These are phyloP conservation scores for Aspergillus brasiliensis DNA, from an alignment of 2,329 filamentous ascomycete species.

Conservation along the genomic window DNA sequence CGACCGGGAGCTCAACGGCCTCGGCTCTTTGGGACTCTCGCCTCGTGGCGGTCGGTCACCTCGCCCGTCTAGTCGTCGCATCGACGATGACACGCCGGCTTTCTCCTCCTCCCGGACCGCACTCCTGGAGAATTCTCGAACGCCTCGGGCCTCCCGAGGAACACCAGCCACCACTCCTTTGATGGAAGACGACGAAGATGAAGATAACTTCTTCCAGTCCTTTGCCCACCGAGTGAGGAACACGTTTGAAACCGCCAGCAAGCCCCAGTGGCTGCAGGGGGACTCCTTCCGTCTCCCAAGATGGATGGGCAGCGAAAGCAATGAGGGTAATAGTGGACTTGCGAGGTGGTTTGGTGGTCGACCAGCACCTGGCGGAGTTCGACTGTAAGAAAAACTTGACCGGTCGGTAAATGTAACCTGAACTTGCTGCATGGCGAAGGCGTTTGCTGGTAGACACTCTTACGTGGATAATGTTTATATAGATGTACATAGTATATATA, in stretches of 20 bases:
- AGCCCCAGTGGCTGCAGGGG: conserved; percentile 80
- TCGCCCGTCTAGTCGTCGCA: conserved; percentile 29
- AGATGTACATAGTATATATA: conserved; percentile 1
- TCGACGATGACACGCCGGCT: conserved; percentile 28
- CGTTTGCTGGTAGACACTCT: conserved; percentile 19
- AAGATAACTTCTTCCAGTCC: conserved; percentile 80
- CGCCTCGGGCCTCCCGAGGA: conserved; percentile 33
- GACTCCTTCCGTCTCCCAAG: conserved; percentile 74
- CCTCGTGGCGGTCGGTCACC: conserved; percentile 35
- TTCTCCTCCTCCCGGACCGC: conserved; percentile 39
- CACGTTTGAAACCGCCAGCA: conserved; percentile 80
- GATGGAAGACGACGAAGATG: conserved; percentile 65
- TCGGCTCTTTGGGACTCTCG: conserved; percentile 48
- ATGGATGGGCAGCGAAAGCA: conserved; percentile 71
- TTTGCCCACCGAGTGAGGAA: conserved; percentile 87
- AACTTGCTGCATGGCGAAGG: conserved; percentile 28
- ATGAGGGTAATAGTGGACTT: conserved; percentile 33
- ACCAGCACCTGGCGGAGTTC: conserved; percentile 42
- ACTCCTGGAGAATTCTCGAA: conserved; percentile 30
- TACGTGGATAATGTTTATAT: neutral
- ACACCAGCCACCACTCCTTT: conserved; percentile 38
- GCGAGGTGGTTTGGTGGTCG: conserved; percentile 45
- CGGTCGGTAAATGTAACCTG: conserved; percentile 2
- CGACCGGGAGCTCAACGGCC: conserved; percentile 76
- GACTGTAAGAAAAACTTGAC: conserved; percentile 32